Evolutionary conservation across 192 early-diverging fungal genomes (phyloP).

Genomic region (Dissophora ornata): DNA sequence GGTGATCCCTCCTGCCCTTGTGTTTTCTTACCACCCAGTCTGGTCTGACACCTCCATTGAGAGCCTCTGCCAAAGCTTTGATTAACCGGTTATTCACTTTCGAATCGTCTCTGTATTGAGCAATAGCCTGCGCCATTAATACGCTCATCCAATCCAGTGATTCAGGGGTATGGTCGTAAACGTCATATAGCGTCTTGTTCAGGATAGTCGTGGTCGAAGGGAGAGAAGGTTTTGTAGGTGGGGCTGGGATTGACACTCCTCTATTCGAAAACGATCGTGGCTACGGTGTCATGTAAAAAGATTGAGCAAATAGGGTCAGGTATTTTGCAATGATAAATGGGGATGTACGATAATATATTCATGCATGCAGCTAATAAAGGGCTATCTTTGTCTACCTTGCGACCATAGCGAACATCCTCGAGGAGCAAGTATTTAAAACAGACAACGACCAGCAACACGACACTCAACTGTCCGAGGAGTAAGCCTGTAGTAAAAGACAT

Average conservation of each 20-base stretch:
- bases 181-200: conserved; percentile 69
- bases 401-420: conserved; percentile 61
- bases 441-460: conserved; percentile 61
- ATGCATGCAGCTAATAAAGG: too few relatives aligned
- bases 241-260: conserved; percentile 62
- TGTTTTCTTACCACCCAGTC: conserved; percentile 72
- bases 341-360: too few relatives aligned
- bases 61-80: conserved; percentile 69
- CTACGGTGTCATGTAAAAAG: neutral
- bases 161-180: conserved; percentile 69
- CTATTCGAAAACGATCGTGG: conserved; percentile 58
- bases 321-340: too few relatives aligned
- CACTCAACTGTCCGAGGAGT: conserved; percentile 60
- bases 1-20: too few relatives aligned
- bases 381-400: conserved; percentile 28
- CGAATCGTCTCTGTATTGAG: conserved; percentile 78
- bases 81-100: conserved; percentile 74
- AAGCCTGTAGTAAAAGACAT: conserved; percentile 65
- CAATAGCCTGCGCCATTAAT: conserved; percentile 79
- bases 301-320: neutral
- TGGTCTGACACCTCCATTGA: conserved; percentile 76
- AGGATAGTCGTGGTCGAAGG: conserved; percentile 65
- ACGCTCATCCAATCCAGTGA: conserved; percentile 89
- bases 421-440: conserved; percentile 64
- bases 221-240: conserved; percentile 63